Evolutionary conservation across 768 basidiomycete genomes (phyloP), one percentile per base, ranked within the genome.

Genomic region (Lentinula raphanica): DNA sequence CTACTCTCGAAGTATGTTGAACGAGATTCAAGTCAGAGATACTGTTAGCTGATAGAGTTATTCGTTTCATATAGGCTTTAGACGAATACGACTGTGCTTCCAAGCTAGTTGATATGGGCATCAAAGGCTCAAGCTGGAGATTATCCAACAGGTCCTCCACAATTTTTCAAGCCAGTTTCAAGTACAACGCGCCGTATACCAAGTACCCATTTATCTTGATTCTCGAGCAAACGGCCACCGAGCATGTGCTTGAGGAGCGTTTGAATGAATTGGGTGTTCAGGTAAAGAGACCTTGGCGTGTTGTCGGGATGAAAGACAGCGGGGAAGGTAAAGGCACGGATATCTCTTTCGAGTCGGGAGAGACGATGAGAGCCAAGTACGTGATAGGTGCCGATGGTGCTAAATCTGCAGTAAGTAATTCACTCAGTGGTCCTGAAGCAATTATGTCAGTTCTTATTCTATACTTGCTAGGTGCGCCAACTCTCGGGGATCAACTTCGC

Each of bases 1-100:
- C 72, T 44, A 79, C 79, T 7, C 66, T 81, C n/a, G 79, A 80
- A 65, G 79, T 73, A 57, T 25, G 69, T 53, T n/a, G n/a, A n/a
- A n/a, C n/a, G n/a, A 11, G 28, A 15, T 15, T 36, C 21, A n/a
- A n/a, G n/a, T n/a, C n/a, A n/a, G n/a, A n/a, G n/a, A n/a, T n/a
- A n/a, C n/a, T n/a, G n/a, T n/a, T n/a, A n/a, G n/a, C n/a, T n/a
- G n/a, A n/a, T n/a, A n/a, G n/a, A 21, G 25, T 9, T 2, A 36
- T 9, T 4, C 29, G 15, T 23, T 12, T 28, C 21, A 15, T 17
- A 4, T 9, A 79, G 79, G 72, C 72, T 0, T 51, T 80, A 5
- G 71, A 77, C 17, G 62, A 62, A 21, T 66, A 78, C 27, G 70
- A 64, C n/a, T 71, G 71, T 27, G 74, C 71, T 15, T 67, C 74